Percentiles rank a stretch among this genome's conserved stretches.
phyloP scores from a whole-genome alignment of 352 stramenopile genomes.

The Thraustochytrium sp. region DNA sequence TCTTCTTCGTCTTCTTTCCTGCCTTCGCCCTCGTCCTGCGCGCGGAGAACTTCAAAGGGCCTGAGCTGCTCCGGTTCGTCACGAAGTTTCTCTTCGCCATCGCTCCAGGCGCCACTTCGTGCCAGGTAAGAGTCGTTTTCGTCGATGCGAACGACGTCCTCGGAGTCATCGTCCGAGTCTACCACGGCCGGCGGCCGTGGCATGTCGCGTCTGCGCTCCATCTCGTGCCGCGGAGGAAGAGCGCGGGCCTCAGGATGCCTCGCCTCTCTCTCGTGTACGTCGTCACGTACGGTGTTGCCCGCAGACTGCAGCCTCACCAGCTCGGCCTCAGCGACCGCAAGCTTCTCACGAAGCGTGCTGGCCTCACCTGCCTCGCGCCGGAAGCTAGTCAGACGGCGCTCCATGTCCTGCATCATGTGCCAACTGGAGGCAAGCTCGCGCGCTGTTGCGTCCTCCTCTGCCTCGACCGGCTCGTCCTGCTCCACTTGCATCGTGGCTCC shows the following conservation, averaged over 20 bases:
- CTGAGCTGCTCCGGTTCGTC: no score
- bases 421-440: background rate
- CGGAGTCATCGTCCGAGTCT: no score
- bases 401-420: constrained; percentile 18
- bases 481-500: no score
- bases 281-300: background rate
- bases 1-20: constrained; percentile 7
- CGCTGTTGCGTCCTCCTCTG: background rate
- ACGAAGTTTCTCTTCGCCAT: no score
- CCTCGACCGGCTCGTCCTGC: no score
- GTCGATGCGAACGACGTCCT: no score
- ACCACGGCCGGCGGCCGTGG: no score
- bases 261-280: background rate
- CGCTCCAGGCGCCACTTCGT: no score
- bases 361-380: background rate
- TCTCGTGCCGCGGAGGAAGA: no score
- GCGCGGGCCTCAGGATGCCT: background rate
- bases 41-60: background rate
- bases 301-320: background rate
- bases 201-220: no score
- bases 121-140: no score
- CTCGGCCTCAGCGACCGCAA: background rate
- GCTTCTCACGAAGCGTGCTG: background rate
- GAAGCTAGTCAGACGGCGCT: background rate
- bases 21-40: background rate